These are phyloP conservation scores for Fusarium phyllophilum DNA, from an alignment of 2,329 filamentous ascomycete genomes.

Conservation along the genomic window DNA sequence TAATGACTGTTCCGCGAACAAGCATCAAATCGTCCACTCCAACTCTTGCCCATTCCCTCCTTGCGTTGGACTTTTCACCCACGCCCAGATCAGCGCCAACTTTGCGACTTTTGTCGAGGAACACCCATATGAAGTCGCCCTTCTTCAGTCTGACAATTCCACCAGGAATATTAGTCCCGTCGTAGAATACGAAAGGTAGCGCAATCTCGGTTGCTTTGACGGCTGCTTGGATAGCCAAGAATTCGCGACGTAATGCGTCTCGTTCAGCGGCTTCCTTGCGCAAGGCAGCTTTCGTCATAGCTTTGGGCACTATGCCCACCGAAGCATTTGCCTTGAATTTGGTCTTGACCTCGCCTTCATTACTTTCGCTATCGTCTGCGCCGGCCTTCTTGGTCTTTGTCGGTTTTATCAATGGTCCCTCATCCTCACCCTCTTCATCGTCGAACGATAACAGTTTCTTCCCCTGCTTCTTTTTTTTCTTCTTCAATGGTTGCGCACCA, in stretches of 20 bases:
- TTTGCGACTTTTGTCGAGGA: slow-evolving; percentile 90
- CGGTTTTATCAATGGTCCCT: slow-evolving; percentile 48
- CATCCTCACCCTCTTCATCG: slow-evolving; percentile 72
- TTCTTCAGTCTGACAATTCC: slow-evolving; percentile 90
- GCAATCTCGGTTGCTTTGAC: slow-evolving; percentile 90
- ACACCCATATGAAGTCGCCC: slow-evolving; percentile 92
- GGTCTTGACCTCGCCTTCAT: slow-evolving; percentile 38
- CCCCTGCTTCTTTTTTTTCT: slow-evolving; percentile 57
- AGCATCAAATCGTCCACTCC: slow-evolving; percentile 96
- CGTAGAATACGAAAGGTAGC: slow-evolving; percentile 97
- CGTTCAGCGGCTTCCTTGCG: slow-evolving; percentile 82
- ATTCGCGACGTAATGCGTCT: slow-evolving; percentile 84
- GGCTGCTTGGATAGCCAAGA: slow-evolving; percentile 81
- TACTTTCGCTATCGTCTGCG: slow-evolving; percentile 47
- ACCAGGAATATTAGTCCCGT: slow-evolving; percentile 88
- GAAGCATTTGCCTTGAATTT: slow-evolving; percentile 71
- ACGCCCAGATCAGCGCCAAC: slow-evolving; percentile 86
- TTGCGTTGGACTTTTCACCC: slow-evolving; percentile 71
- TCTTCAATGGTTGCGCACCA: slow-evolving; percentile 38
- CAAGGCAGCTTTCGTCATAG: slow-evolving; percentile 75
- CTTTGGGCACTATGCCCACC: slow-evolving; percentile 74
- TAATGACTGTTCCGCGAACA: slow-evolving; percentile 88
- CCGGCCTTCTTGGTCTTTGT: slow-evolving; percentile 50
- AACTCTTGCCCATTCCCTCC: slow-evolving; percentile 89
- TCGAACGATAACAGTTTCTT: slow-evolving; percentile 71